Evolutionary conservation across 2,329 filamentous ascomycete genomes (phyloP), one percentile per base, ranked within the genome.

Genomic region (Fusarium nematophilum): DNA sequence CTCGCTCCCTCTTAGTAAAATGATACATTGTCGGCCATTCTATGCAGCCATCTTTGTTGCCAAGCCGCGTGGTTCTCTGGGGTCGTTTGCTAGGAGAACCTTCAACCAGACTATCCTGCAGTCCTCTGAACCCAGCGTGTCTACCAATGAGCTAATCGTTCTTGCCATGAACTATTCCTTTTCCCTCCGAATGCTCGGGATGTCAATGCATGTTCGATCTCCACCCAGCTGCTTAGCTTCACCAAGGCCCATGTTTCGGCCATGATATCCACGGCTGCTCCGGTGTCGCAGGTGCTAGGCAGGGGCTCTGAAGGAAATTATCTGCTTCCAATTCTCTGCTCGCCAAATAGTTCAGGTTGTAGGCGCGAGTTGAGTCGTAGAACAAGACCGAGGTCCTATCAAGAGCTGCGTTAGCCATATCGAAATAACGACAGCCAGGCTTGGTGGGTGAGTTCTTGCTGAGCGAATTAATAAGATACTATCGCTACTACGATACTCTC

Each of bases 51-150:
- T 6, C 46, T 39, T 14, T 70, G 64, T 0, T 68, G 64, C 29
- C 67, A 75, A 5, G 65, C 70, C 2, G 66, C 66, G 39, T 75
- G 70, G 13, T 50, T 55, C 1, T 40, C 42, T 6, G 69, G 67
- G 9, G 64, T 62, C 50, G 34, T 75, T 72, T 3, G 72, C 72
- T 6, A 75, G 54, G 9, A 75, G 36, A 8, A 73, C 62, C 9
- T 69, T 58, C 0, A 75, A 25, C 27, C 73, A 64, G 8, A 75
- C 43, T 7, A 57, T 45, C 5, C 56, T 53, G 30, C 73, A 62
- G 34, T 75, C 67, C 15, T 67, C 59, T 1, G 61, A 39, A 8
- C 57, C 65, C 9, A 76, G 58, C 3, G 62, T 66, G 33, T 73
- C 67, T 7, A 71, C 58, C 2, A 75, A 54, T 1, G 73, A 74